A percentile compares a stretch with the other conserved stretches of the same genome.
These are phyloP conservation scores for Kodamaea hsintzibuensis DNA, from an alignment of 805 yeast species.

Conservation along the genomic window DNA sequence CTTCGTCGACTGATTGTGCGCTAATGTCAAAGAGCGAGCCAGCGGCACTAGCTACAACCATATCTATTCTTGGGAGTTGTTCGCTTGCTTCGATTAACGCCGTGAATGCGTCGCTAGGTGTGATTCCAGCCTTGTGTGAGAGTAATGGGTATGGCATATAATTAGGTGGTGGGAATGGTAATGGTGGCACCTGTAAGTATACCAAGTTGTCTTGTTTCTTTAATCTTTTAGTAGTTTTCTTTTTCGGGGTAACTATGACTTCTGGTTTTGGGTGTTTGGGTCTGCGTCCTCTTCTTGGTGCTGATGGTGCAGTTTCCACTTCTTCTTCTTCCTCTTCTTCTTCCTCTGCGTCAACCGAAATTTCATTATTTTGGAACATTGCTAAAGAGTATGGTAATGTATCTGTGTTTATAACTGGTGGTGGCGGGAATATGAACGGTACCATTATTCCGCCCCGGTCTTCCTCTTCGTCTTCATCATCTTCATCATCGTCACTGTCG, in stretches of 20 bases:
- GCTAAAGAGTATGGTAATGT: slow-evolving; percentile 23
- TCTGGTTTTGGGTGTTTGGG: slow-evolving; percentile 2
- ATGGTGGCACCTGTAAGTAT: slow-evolving; percentile 33
- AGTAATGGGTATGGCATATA: slow-evolving; percentile 46
- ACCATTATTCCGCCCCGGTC: slow-evolving; percentile 36
- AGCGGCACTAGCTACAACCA: slow-evolving; percentile 49
- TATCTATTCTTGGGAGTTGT: slow-evolving; percentile 40
- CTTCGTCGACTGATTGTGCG: slow-evolving; percentile 34
- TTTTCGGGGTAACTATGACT: neutral
- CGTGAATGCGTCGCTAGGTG: slow-evolving; percentile 38
- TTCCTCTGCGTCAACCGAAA: slow-evolving; percentile 12
- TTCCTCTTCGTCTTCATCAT: slow-evolving; percentile 5
- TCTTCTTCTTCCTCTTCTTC: no score
- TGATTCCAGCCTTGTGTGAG: slow-evolving; percentile 34
- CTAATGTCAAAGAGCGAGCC: slow-evolving; percentile 41
- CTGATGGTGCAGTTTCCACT: slow-evolving; percentile 3
- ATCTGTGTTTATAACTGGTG: slow-evolving; percentile 30
- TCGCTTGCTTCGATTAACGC: slow-evolving; percentile 38
- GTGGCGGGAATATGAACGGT: slow-evolving; percentile 46
- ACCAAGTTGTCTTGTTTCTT: slow-evolving; percentile 3
- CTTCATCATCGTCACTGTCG: slow-evolving; percentile 8
- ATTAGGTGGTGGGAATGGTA: slow-evolving; percentile 47
- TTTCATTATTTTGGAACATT: slow-evolving; percentile 6
- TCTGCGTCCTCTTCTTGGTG: slow-evolving; percentile 8
- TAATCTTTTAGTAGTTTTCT: neutral